These are phyloP conservation scores for Eucalyptus sp. DNA, from an alignment of 345 rosid genomes.

Conservation along the genomic window DNA sequence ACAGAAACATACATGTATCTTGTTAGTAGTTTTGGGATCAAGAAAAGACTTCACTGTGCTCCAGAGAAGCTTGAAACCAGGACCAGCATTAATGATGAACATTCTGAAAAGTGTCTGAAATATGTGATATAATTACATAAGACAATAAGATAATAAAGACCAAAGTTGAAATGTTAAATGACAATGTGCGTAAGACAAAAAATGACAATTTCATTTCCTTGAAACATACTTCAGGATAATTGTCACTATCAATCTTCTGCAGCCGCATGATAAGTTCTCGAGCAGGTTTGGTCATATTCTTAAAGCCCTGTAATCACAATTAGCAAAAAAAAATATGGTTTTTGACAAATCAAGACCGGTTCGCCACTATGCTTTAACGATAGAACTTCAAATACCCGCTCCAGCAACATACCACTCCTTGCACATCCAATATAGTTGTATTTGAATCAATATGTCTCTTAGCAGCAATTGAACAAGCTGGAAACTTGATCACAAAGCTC, in stretches of 20 bases:
- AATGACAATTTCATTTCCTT: background rate
- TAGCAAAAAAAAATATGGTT: background rate
- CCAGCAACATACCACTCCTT: slow-evolving; percentile 62
- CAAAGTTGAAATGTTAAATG: background rate
- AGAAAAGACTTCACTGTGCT: slow-evolving; percentile 62
- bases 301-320: slow-evolving; percentile 41
- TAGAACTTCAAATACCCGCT: background rate
- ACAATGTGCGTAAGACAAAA: background rate
- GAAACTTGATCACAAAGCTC: slow-evolving; percentile 63
- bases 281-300: slow-evolving; percentile 65
- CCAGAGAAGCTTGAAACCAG: slow-evolving; percentile 78
- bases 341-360: background rate
- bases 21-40: slow-evolving; percentile 84
- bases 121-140: background rate
- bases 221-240: slow-evolving; percentile 78
- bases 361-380: background rate
- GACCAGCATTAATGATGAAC: slow-evolving; percentile 84
- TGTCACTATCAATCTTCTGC: slow-evolving; percentile 89
- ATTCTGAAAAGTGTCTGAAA: slow-evolving; percentile 79
- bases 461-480: slow-evolving; percentile 86
- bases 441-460: slow-evolving; percentile 86
- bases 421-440: slow-evolving; percentile 90
- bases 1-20: slow-evolving; percentile 54
- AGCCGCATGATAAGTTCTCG: slow-evolving; percentile 69
- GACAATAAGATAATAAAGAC: background rate